Evolutionary conservation across 371 early-diverging fungal genomes (phyloP).

Genomic region (Quaeritorhiza haematococci): DNA sequence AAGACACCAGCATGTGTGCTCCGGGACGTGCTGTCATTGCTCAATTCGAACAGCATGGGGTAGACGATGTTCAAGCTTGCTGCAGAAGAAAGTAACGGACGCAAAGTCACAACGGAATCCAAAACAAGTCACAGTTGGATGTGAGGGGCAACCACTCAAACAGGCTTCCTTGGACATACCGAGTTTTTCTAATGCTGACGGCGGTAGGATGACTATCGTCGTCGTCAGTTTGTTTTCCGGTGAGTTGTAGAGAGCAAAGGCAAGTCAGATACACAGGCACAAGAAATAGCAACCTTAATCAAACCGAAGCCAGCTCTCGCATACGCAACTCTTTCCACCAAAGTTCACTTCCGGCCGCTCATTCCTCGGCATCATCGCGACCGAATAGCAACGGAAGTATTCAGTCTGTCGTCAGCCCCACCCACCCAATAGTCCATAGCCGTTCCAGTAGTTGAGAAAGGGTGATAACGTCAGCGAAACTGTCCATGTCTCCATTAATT

Average conservation of each 20-base stretch:
- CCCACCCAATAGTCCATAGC: not conserved
- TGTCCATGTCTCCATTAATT: not conserved
- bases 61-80: constrained; percentile 83
- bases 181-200: constrained; percentile 81
- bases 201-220: constrained; percentile 75
- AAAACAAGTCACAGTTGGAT: not conserved
- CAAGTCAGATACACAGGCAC: not conserved
- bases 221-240: not conserved
- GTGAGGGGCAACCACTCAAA: too few species aligned
- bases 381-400: constrained; percentile 72
- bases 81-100: constrained; percentile 14
- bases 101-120: not conserved
- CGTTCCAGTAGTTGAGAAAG: not conserved
- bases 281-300: not conserved
- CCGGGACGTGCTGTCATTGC: constrained; percentile 34
- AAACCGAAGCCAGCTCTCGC: not conserved
- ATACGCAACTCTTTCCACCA: constrained; percentile 80
- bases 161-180: constrained; percentile 50
- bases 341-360: constrained; percentile 72
- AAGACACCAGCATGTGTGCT: constrained; percentile 95
- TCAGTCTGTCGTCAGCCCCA: constrained; percentile 23
- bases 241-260: not conserved
- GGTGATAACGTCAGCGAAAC: not conserved
- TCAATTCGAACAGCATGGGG: constrained; percentile 87
- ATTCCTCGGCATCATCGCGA: constrained; percentile 75